A percentile compares a stretch with the other conserved stretches of the same genome.
Evolutionary conservation across 2,329 filamentous ascomycete genomes (phyloP).

Genomic region (Trichoderma koningii): DNA sequence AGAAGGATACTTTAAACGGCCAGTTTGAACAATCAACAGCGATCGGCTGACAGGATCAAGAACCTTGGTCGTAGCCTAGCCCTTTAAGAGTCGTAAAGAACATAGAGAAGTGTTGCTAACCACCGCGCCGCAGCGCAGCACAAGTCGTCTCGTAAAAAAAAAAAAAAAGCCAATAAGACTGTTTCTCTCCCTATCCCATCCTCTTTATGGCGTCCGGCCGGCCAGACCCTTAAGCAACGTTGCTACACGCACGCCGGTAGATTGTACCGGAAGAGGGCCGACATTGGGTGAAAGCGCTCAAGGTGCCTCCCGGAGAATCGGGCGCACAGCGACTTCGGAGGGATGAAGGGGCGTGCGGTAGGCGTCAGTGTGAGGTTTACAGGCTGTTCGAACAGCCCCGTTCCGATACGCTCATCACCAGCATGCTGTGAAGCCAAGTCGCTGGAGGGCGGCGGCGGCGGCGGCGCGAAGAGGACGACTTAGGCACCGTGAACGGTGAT

Average conservation of each 20-base stretch:
- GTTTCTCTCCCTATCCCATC: conserved; percentile 15
- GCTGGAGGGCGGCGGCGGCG: conserved; percentile 46
- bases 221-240: conserved; percentile 33
- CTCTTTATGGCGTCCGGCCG: conserved; percentile 19
- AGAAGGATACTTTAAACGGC: conserved; percentile 1
- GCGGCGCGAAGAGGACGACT: conserved; percentile 43
- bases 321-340: neutral
- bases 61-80: conserved; percentile 39
- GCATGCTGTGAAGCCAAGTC: conserved; percentile 36
- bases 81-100: conserved; percentile 31
- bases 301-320: neutral
- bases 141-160: conserved; percentile 7
- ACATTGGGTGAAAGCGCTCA: conserved; percentile 32
- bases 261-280: conserved; percentile 18
- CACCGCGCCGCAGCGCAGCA: neutral
- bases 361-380: conserved; percentile 31
- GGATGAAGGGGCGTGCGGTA: conserved; percentile 16
- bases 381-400: conserved; percentile 33
- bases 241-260: conserved; percentile 15
- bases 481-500: conserved; percentile 78
- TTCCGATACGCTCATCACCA: conserved; percentile 40
- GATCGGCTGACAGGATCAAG: conserved; percentile 40
- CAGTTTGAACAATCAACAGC: conserved; percentile 30
- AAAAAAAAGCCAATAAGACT: conserved; percentile 15
- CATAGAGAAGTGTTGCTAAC: neutral